These are phyloP conservation scores for Aciculosporium take DNA, from an alignment of 2,329 filamentous ascomycete genomes.

Conservation along the genomic window DNA sequence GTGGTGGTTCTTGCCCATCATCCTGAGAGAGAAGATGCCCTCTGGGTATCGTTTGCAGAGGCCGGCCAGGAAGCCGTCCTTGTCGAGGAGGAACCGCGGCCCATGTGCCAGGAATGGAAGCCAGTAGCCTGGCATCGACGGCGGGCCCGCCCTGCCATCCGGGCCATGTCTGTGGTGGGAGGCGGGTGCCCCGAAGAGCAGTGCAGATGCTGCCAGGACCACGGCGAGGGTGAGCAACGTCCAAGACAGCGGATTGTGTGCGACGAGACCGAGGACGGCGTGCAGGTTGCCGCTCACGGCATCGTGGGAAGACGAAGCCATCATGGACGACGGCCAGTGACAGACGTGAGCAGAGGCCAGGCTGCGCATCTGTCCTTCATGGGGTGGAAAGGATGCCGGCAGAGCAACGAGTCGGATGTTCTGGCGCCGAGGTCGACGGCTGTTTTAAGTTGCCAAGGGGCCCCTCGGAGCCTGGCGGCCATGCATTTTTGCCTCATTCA, in stretches of 20 bases:
- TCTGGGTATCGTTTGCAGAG: constrained; percentile 18
- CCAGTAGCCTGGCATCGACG: constrained; percentile 20
- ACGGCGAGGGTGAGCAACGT: constrained; percentile 1
- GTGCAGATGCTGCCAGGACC: constrained; percentile 3
- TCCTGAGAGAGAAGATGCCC: constrained; percentile 21
- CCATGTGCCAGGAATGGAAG: constrained; percentile 23
- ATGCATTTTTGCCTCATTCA: no score
- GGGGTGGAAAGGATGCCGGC: no score
- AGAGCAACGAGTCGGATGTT: no score
- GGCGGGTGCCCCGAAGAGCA: constrained; percentile 23
- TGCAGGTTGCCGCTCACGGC: background rate
- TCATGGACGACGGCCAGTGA: background rate
- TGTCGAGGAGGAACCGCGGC: constrained; percentile 17
- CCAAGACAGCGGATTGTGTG: background rate
- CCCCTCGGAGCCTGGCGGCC: no score
- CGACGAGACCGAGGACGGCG: background rate
- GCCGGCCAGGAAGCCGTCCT: constrained; percentile 16
- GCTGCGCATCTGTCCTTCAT: no score
- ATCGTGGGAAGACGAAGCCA: background rate
- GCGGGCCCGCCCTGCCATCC: constrained; percentile 8
- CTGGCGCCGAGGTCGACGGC: background rate
- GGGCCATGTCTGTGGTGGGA: constrained; percentile 7
- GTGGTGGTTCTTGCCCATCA: constrained; percentile 19
- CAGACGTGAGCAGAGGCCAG: background rate
- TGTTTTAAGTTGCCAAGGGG: no score